Evolutionary conservation across 108 stramenopile species (phyloP), one percentile per base, ranked within the genome.

Genomic region (Conticribra guillardii): DNA sequence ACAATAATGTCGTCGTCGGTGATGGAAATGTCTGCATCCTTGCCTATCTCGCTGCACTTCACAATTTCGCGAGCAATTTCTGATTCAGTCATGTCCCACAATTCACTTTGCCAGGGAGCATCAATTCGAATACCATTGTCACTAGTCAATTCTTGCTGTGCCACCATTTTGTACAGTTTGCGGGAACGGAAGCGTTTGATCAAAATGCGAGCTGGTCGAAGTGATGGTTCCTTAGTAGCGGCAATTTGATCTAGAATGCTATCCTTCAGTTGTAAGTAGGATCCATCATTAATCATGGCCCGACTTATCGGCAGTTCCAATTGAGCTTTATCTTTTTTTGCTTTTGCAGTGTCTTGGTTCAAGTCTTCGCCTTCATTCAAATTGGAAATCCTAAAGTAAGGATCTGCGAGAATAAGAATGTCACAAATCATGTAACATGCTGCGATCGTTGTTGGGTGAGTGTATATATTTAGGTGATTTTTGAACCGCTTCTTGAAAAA

Each of bases 401-500:
- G 88, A 69, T 95, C 94, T 0, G 94, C 94, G 21, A 83, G 61
- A 15, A 79, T 50, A 11, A 96, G 78, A 51, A 89, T 89, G 58
- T 93, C 92, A 46, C 74, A 73, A 33, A 96, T 68, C 92, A 97
- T 93, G 52, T 69, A 84, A 53, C 84, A 84, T 4, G 76, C 76
- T 1, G 82, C 88, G 73, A 76, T 73, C 34, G 80, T 79, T 33
- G 90, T 92, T 53, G 91, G 88, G 77, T 98, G 96, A 27, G 87
- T 73, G 66, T 98, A 98, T 7, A 98, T 82, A 9, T 46, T 73
- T 16, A 77, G 58, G 76, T 98, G 96, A 19, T 96, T 72, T 33
- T 74, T 51, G 51, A 85, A 87, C 17, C 97, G 74, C 41, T 81
- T 68, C 7, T 71, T 56, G 71, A 98, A 98, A 60, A 97, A 91